phyloP scores from a whole-genome alignment of 495 filamentous ascomycete genomes.

The Tuber borchii region DNA sequence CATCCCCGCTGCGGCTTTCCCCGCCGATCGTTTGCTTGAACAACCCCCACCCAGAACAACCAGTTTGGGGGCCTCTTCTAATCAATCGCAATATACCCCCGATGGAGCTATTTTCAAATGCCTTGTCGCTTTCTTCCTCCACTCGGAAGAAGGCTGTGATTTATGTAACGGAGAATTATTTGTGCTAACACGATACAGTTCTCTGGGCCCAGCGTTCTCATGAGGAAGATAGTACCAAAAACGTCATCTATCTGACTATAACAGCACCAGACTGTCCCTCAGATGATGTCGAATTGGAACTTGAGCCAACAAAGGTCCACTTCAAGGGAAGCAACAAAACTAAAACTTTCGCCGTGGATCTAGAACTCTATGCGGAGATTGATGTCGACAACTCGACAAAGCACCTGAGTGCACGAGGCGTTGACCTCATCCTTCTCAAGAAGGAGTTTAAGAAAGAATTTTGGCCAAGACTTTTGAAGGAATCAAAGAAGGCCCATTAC shows the following conservation, averaged over 20 bases:
- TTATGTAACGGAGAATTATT: not conserved
- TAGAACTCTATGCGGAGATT: constrained; percentile 91
- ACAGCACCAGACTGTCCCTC: constrained; percentile 69
- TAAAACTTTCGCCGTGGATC: constrained; percentile 69
- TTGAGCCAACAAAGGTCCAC: constrained; percentile 66
- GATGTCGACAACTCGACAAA: constrained; percentile 72
- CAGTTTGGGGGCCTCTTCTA: not conserved
- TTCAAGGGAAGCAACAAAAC: constrained; percentile 82
- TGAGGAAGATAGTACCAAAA: constrained; percentile 67
- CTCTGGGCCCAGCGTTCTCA: constrained; percentile 97
- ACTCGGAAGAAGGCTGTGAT: not conserved
- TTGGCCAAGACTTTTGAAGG: constrained; percentile 93
- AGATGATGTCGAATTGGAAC: constrained; percentile 64
- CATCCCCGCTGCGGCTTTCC: constrained; percentile 2
- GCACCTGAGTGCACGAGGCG: constrained; percentile 73
- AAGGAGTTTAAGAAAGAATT: constrained; percentile 85
- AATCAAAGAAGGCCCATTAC: constrained; percentile 82
- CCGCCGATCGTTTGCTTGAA: not conserved
- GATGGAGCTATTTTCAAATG: not conserved
- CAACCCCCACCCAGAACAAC: not conserved
- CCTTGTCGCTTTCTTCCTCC: not conserved
- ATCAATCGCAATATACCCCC: constrained; percentile 1
- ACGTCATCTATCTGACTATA: constrained; percentile 88
- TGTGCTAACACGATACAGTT: constrained; percentile 50
- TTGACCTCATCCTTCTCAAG: constrained; percentile 89